Evolutionary conservation across 2,329 filamentous ascomycete genomes (phyloP), one percentile per base, ranked within the genome.

Genomic region (Neophaeococcomyces mojaviensis): DNA sequence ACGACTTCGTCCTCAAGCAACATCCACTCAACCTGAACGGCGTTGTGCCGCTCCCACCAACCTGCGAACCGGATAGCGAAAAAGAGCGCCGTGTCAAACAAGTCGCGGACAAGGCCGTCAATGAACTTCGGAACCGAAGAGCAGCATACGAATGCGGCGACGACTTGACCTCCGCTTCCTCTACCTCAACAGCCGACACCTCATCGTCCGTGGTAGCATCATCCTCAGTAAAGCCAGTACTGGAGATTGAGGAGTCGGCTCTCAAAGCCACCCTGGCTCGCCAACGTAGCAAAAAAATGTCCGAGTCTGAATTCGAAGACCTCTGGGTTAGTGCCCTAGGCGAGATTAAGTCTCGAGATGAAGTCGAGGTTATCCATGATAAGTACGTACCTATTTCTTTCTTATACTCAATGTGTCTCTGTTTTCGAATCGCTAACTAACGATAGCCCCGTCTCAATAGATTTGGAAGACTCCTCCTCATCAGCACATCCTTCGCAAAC

Each of bases 41-140:
- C 0, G 61, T 94, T 3, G 60, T 97, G 4, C 92, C 92, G 6
- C 69, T 98, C 7, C 81, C 89, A 4, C 90, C 94, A 1, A 89
- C 87, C 3, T 98, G 92, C 64, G 90, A 96, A 66, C 86, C 92
- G 0, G 94, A 98, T 64, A 88, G 88, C 50, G 88, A 94, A 59
- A 96, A 95, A 64, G 87, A 84, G 6, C 81, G 87, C 32, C 84
- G 86, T 15, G 84, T 97, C 39, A 87, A 90, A 59, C 79, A 83
- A 16, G 88, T 98, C 13, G 88, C 89, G 6, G 84, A 97, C 61
- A 85, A 83, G 63, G 88, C 86, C 1, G 77, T 97, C 3, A 88
- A 95, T 58, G 84, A 89, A 57, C 76, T 98, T 39, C 79, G 92
- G 44, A 81, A 94, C 55, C 81, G 86, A 33, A 81, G 87, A 49